Evolutionary conservation across 495 filamentous ascomycete species (phyloP), one percentile per base, ranked within the genome.

Genomic region (Astrothelium subdiscretum): DNA sequence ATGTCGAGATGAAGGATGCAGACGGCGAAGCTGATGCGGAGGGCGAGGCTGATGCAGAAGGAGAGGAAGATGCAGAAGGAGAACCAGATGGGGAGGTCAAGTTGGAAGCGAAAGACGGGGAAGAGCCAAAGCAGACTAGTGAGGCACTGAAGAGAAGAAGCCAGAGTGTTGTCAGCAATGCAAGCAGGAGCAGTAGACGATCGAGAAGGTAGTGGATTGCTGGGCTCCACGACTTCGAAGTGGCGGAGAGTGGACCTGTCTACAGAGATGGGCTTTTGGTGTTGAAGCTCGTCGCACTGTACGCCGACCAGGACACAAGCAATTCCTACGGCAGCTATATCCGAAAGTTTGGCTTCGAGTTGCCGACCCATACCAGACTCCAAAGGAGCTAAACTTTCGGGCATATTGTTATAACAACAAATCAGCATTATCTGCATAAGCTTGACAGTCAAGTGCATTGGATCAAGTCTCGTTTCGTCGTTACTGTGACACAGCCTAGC

Each of bases 1-100:
- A 22, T 60, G 51, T 59, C 12, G 29, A 59, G 26, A 59, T 59
- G 57, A 15, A 51, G n/a, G 59, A 48, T 4, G 59, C 59, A 24
- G 15, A 31, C 13, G 40, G 38, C 24, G 59, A 48, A n/a, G 35
- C 10, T 8, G 48, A 29, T 54, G n/a, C 48, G 20, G 24, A 29
- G 24, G 48, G 22, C 3, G 48, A 54, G 0, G 22, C 12, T n/a
- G 48, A n/a, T 11, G 12, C 48, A 15, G 48, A 54, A 29, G 48
- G 48, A 29, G 48, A 54, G 29, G 48, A 54, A 29, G 48, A 54
- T 54, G 48, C 48, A 54, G 48, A 54, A 54, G 48, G 48, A 27
- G 48, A 54, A 15, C 20, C 29, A 24, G 48, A 54, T 54, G 48
- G 20, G 29, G 48, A 54, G 48, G 48, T 54, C 48, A 29, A 54